A percentile compares a stretch with the other conserved stretches of the same genome.
Evolutionary conservation across 352 stramenopile genomes (phyloP).

Genomic region (Poterioochromonas sp.): DNA sequence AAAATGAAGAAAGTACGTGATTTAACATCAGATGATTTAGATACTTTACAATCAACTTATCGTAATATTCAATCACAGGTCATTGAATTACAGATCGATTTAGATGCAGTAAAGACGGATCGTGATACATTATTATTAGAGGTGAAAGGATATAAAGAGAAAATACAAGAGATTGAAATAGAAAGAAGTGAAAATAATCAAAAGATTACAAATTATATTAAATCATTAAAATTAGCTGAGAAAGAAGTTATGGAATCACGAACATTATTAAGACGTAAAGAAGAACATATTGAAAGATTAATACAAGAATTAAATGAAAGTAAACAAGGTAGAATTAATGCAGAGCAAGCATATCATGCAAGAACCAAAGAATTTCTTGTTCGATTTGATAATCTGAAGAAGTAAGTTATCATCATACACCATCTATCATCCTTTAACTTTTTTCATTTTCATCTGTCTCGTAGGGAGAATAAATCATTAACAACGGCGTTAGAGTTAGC

Average conservation of each 20-base stretch:
- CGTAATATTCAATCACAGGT: not conserved
- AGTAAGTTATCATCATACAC: not conserved
- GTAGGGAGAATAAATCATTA: slow-evolving; percentile 20
- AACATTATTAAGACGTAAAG: not conserved
- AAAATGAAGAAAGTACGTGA: not conserved
- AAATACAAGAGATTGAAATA: not conserved
- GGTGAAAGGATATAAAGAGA: not conserved
- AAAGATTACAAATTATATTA: not conserved
- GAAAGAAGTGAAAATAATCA: not conserved
- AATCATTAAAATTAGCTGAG: slow-evolving; percentile 11
- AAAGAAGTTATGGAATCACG: not conserved
- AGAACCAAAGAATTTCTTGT: not conserved
- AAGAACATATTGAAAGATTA: slow-evolving; percentile 21
- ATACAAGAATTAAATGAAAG: not conserved
- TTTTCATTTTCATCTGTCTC: not conserved
- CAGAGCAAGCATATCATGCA: slow-evolving; percentile 10
- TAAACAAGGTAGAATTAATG: not conserved
- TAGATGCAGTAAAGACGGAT: slow-evolving; percentile 14
- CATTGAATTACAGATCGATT: slow-evolving; percentile 26
- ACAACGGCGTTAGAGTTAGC: not conserved
- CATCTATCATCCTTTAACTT: not conserved
- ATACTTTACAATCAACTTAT: not conserved
- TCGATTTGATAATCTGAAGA: slow-evolving; percentile 16
- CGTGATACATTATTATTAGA: slow-evolving; percentile 24
- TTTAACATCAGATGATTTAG: not conserved